phyloP scores from a whole-genome alignment of 2,329 filamentous ascomycete species.

The Stagonosporopsis cucurbitacearum region DNA sequence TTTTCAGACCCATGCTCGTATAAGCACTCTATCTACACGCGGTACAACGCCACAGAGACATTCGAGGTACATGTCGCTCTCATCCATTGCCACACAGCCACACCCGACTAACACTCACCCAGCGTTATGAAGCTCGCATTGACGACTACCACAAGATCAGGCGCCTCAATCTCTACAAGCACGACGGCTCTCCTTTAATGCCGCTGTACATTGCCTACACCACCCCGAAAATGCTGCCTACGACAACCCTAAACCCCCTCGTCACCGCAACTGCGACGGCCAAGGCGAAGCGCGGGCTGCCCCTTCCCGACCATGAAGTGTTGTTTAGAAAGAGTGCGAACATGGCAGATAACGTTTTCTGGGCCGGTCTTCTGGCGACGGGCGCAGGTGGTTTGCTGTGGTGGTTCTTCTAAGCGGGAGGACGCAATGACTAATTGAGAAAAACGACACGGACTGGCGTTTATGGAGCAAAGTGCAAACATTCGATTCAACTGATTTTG shows the following conservation, averaged over 20 bases:
- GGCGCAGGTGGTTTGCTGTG: slow-evolving; percentile 57
- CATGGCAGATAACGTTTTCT: slow-evolving; percentile 57
- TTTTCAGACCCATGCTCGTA: slow-evolving; percentile 69
- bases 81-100: background rate
- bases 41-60: slow-evolving; percentile 70
- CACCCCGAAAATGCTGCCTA: slow-evolving; percentile 73
- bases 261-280: slow-evolving; percentile 46
- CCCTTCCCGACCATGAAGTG: slow-evolving; percentile 49
- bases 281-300: slow-evolving; percentile 48
- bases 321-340: slow-evolving; percentile 44
- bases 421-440: background rate
- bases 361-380: slow-evolving; percentile 57
- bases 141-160: slow-evolving; percentile 68
- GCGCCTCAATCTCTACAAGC: slow-evolving; percentile 69
- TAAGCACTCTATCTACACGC: slow-evolving; percentile 63
- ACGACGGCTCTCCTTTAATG: slow-evolving; percentile 69
- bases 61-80: slow-evolving; percentile 59
- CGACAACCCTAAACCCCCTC: slow-evolving; percentile 67
- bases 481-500: background rate
- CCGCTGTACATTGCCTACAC: slow-evolving; percentile 70
- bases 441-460: background rate
- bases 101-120: background rate
- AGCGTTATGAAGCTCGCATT: slow-evolving; percentile 56
- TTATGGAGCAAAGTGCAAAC: background rate
- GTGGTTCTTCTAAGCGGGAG: slow-evolving; percentile 49